Conservation (phyloP, 2,329 filamentous ascomycete species). For the Ascochyta viciae-villosae region DNA sequence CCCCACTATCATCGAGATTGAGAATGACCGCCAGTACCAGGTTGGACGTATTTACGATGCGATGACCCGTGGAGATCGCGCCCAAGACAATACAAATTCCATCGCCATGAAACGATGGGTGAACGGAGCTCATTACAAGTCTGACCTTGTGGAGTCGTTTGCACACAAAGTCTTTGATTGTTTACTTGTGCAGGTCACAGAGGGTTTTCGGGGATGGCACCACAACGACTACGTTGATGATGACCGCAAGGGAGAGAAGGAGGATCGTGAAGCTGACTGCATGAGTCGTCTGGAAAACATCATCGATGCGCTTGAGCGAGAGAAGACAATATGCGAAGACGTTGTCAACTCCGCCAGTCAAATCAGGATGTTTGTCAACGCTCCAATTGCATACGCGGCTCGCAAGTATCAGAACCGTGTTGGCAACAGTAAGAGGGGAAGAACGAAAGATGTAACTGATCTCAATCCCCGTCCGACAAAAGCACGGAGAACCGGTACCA, state of each 20-base stretch:
- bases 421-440: conserved; percentile 45
- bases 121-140: conserved; percentile 35
- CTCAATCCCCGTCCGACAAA: conserved; percentile 15
- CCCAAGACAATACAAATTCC: conserved; percentile 39
- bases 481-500: conserved; percentile 10
- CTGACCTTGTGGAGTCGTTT: conserved; percentile 41
- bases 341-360: conserved; percentile 46
- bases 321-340: conserved; percentile 48
- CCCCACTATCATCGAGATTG: conserved; percentile 29
- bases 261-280: conserved; percentile 42
- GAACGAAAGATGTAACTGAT: conserved; percentile 22
- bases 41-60: conserved; percentile 44
- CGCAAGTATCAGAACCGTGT: conserved; percentile 44
- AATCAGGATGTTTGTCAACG: conserved; percentile 49
- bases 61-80: conserved; percentile 39
- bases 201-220: conserved; percentile 44
- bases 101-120: conserved; percentile 47
- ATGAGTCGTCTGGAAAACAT: conserved; percentile 39
- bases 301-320: conserved; percentile 39
- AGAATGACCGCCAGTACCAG: conserved; percentile 26
- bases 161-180: conserved; percentile 46
- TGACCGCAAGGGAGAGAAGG: conserved; percentile 44
- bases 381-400: conserved; percentile 42
- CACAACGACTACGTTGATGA: conserved; percentile 47
- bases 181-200: conserved; percentile 36